These are phyloP conservation scores for Backusella mclennaniae DNA, from an alignment of 192 early-diverging fungal genomes.

Conservation along the genomic window DNA sequence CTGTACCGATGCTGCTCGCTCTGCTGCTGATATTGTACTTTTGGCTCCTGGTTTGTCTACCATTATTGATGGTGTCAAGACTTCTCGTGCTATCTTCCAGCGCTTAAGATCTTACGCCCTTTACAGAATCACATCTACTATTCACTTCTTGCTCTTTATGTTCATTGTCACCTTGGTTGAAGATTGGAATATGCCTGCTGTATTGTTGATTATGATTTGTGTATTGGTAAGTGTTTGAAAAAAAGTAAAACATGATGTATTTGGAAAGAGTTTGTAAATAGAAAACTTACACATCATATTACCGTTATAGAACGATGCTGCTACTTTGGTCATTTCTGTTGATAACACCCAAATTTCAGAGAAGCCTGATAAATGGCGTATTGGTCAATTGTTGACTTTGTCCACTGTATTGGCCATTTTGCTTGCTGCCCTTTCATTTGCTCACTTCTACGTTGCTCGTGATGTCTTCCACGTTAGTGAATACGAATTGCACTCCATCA, in stretches of 20 bases:
- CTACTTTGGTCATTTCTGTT: conserved; percentile 86
- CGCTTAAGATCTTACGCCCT: conserved; percentile 86
- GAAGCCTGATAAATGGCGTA: conserved; percentile 90
- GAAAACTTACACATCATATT: neutral
- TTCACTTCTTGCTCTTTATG: conserved; percentile 94
- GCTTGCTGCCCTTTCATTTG: conserved; percentile 76
- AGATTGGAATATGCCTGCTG: conserved; percentile 79
- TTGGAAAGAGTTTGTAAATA: neutral
- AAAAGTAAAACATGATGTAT: neutral
- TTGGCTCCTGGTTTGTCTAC: conserved; percentile 82
- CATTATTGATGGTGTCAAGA: conserved; percentile 84
- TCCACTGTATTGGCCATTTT: conserved; percentile 76
- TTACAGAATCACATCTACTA: conserved; percentile 90
- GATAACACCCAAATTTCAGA: conserved; percentile 88
- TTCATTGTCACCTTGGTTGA: conserved; percentile 81
- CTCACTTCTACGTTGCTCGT: conserved; percentile 77
- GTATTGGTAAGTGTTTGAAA: conserved; percentile 53
- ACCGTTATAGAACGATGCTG: conserved; percentile 66
- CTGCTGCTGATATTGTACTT: conserved; percentile 91
- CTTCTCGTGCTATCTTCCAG: conserved; percentile 89
- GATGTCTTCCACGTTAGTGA: conserved; percentile 49
- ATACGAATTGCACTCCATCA: conserved; percentile 73
- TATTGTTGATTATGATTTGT: conserved; percentile 83
- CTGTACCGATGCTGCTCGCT: conserved; percentile 90
- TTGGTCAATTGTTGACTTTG: conserved; percentile 82